Evolutionary conservation across 805 yeast genomes (phyloP).

Genomic region (Yamadazyma sp.): DNA sequence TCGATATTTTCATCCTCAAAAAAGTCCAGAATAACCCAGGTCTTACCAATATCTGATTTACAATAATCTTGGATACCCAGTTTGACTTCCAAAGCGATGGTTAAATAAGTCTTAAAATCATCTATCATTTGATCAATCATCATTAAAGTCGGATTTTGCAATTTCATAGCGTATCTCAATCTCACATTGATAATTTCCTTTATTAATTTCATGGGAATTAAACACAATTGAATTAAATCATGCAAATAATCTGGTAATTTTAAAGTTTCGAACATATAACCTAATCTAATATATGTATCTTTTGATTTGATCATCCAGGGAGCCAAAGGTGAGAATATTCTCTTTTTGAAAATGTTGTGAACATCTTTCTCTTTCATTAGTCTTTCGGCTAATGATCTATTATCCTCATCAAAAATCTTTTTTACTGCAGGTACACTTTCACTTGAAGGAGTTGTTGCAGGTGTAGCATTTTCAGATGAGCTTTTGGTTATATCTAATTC

Average conservation of each 20-base stretch:
- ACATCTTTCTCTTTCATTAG: slow-evolving; percentile 78
- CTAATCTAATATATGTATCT: slow-evolving; percentile 60
- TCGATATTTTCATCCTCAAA: slow-evolving; percentile 51
- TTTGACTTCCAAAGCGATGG: slow-evolving; percentile 71
- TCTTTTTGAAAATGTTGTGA: slow-evolving; percentile 63
- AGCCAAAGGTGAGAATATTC: slow-evolving; percentile 64
- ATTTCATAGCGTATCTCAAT: slow-evolving; percentile 69
- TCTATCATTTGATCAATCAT: slow-evolving; percentile 92
- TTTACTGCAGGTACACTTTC: slow-evolving; percentile 17
- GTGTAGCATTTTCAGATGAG: slow-evolving; percentile 17
- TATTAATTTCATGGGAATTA: slow-evolving; percentile 76
- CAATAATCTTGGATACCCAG: slow-evolving; percentile 60
- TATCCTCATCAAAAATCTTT: slow-evolving; percentile 53
- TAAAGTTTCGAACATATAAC: slow-evolving; percentile 58
- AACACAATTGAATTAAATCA: slow-evolving; percentile 59
- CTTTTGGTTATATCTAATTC: slow-evolving; percentile 61
- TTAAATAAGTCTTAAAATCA: slow-evolving; percentile 75
- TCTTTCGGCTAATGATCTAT: slow-evolving; percentile 73
- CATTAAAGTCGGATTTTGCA: slow-evolving; percentile 87
- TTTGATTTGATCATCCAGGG: slow-evolving; percentile 85
- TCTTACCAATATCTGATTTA: slow-evolving; percentile 49
- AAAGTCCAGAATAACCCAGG: slow-evolving; percentile 69
- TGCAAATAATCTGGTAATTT: slow-evolving; percentile 74
- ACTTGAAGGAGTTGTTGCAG: slow-evolving; percentile 15
- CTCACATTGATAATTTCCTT: slow-evolving; percentile 76